phyloP scores from a whole-genome alignment of 805 yeast species.

The Pichia sporocuriosa region DNA sequence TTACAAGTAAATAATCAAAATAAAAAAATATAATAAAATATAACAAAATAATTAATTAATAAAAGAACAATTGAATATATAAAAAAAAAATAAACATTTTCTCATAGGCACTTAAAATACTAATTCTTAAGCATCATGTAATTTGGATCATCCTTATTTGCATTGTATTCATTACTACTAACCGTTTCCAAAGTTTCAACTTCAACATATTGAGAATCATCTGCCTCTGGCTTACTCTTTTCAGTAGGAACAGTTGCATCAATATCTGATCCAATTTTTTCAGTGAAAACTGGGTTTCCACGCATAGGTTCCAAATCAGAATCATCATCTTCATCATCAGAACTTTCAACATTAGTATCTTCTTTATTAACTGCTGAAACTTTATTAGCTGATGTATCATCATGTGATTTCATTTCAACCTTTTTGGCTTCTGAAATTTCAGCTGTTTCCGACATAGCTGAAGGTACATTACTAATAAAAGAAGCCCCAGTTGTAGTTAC shows the following conservation, averaged over 20 bases:
- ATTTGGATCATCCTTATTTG: slow-evolving; percentile 41
- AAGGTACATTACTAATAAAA: slow-evolving; percentile 1
- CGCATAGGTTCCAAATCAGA: slow-evolving; percentile 19
- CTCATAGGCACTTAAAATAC: slow-evolving; percentile 17
- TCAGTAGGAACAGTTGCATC: slow-evolving; percentile 7
- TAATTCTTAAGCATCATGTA: too few species aligned
- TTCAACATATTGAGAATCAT: slow-evolving; percentile 25
- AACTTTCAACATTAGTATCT: background rate
- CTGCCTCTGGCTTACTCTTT: slow-evolving; percentile 5
- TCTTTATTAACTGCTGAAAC: background rate
- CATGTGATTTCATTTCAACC: slow-evolving; percentile 5
- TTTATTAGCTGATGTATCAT: background rate
- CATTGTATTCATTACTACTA: slow-evolving; percentile 39
- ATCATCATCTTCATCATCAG: slow-evolving; percentile 16
- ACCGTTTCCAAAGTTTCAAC: slow-evolving; percentile 42
- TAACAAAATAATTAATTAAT: background rate
- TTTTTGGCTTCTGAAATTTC: slow-evolving; percentile 10
- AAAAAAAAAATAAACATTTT: slow-evolving; percentile 2
- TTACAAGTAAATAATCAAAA: too few species aligned
- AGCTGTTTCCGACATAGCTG: slow-evolving; percentile 8
- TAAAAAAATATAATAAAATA: background rate
- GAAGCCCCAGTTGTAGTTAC: background rate
- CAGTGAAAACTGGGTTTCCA: slow-evolving; percentile 28
- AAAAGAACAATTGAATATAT: background rate
- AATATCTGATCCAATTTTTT: slow-evolving; percentile 18